Base-by-base conservation (phyloP, 805 yeast genomes). In the Barnettozyma sp. region DNA sequence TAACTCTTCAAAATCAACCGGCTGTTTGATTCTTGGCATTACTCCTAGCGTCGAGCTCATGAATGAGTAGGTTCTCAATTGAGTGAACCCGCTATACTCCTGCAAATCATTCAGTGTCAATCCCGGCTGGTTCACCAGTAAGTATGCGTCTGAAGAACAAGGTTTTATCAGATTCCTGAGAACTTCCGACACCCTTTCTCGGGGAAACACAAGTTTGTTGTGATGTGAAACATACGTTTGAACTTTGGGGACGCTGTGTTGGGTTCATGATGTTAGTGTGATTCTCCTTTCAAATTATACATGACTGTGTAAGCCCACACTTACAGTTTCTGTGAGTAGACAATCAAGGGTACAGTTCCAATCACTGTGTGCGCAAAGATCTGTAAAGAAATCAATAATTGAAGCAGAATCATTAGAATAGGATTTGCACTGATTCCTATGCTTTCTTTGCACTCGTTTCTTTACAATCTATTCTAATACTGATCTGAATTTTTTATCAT, bases 11-110 rank as follows among this genome's bases (percentile, higher is more conserved):
- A 73, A 48, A 45, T 78, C 75, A 4, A 50, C 38, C 9, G 58
- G 47, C 4, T 26, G 29, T 4, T 65, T 55, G 7, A 68, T 56
- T 44, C 76, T 62, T 4, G 86, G 83, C 36, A 81, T 60, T 2
- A 76, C 71, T 4, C 77, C 62, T 7, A 77, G 60, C 0, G 84
- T 73, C 5, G 87, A 78, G n/a, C 83, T 63, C 52, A 66, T 60
- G 16, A 65, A 56, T 42, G 77, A 50, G 48, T 73, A 71, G 27
- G 69, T 64, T 39, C 78, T 63, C 5, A 80, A 43, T 40, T 68
- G 63, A 2, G 62, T 65, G 63, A 78, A 76, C 12, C 55, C 48
- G 11, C 52, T 48, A 10, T 56, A 62, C 41, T 64, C 65, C 18
- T 56, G 54, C 22, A 74, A 67, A 49, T 77, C 82, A 16, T 63